Evolutionary conservation across 495 filamentous ascomycete genomes (phyloP).

Genomic region (Aspergillus kassunensis): DNA sequence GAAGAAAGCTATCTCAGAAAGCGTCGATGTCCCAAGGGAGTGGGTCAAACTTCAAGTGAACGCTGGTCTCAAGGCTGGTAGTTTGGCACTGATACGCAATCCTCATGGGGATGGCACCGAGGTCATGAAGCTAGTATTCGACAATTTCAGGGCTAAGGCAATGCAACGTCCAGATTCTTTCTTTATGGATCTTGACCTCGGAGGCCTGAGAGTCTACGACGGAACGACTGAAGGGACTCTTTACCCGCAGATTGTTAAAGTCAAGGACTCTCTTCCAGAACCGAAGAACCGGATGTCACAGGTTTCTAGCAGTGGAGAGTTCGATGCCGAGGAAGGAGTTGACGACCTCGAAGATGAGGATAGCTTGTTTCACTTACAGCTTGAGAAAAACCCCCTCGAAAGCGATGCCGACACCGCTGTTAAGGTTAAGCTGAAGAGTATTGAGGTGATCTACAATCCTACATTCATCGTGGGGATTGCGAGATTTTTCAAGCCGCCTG

Average conservation of each 20-base stretch:
- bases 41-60: slow-evolving; percentile 89
- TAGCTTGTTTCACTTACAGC: slow-evolving; percentile 80
- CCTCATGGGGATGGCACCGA: slow-evolving; percentile 76
- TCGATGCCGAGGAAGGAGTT: slow-evolving; percentile 47
- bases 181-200: slow-evolving; percentile 81
- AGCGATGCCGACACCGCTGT: slow-evolving; percentile 85
- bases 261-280: slow-evolving; percentile 74
- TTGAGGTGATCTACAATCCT: slow-evolving; percentile 96
- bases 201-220: slow-evolving; percentile 90
- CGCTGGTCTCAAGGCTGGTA: slow-evolving; percentile 82
- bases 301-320: slow-evolving; percentile 55
- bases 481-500: slow-evolving; percentile 92
- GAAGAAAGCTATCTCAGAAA: slow-evolving; percentile 81
- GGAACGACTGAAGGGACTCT: slow-evolving; percentile 87
- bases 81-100: slow-evolving; percentile 86
- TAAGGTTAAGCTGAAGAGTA: slow-evolving; percentile 85
- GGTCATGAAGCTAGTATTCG: slow-evolving; percentile 85
- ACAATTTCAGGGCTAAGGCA: slow-evolving; percentile 84
- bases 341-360: slow-evolving; percentile 62
- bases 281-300: slow-evolving; percentile 41
- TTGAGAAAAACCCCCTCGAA: slow-evolving; percentile 94
- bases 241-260: slow-evolving; percentile 88
- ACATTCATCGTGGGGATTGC: slow-evolving; percentile 83
- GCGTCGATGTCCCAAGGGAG: slow-evolving; percentile 83
- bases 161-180: slow-evolving; percentile 87